Percentiles rank a stretch among this genome's conserved stretches.
Conservation (phyloP, 2,329 filamentous ascomycete genomes). For the Colletotrichum lini region DNA sequence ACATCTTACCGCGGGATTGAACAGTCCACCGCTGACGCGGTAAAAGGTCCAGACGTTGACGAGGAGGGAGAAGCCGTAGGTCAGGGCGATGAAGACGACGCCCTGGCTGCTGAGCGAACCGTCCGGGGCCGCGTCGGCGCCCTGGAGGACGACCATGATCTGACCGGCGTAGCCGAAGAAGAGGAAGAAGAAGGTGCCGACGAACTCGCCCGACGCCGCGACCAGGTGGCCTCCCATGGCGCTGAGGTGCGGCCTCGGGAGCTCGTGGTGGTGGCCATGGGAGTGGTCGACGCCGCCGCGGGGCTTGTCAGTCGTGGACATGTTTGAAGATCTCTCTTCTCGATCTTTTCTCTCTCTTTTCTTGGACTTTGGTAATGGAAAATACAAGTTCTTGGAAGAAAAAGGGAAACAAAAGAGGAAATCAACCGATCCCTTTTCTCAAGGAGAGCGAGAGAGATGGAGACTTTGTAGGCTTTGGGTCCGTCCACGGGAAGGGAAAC, state of each 20-base stretch:
- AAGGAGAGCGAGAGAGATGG: neutral
- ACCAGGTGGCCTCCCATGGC: constrained; percentile 47
- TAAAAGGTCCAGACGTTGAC: constrained; percentile 67
- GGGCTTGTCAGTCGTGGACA: neutral
- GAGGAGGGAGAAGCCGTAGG: constrained; percentile 60
- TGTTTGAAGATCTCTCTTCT: neutral
- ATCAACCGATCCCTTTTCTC: no score
- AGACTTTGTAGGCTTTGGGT: neutral
- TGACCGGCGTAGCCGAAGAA: constrained; percentile 57
- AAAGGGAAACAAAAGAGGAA: no score
- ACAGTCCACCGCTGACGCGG: constrained; percentile 60
- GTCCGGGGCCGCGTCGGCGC: neutral
- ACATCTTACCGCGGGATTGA: constrained; percentile 55
- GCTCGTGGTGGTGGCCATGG: neutral
- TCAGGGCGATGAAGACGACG: constrained; percentile 55
- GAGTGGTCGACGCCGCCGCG: neutral
- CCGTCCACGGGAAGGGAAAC: neutral
- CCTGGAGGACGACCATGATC: constrained; percentile 48
- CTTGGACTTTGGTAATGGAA: no score
- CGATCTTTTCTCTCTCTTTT: no score
- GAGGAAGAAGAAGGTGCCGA: constrained; percentile 60
- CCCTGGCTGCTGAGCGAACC: constrained; percentile 46
- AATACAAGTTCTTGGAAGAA: neutral
- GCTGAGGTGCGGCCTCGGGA: constrained; percentile 3
- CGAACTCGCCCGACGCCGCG: constrained; percentile 58